A percentile compares a stretch with the other conserved stretches of the same genome.
Conservation (phyloP, 2,329 filamentous ascomycete genomes). For the Pseudogymnoascus sp. region DNA sequence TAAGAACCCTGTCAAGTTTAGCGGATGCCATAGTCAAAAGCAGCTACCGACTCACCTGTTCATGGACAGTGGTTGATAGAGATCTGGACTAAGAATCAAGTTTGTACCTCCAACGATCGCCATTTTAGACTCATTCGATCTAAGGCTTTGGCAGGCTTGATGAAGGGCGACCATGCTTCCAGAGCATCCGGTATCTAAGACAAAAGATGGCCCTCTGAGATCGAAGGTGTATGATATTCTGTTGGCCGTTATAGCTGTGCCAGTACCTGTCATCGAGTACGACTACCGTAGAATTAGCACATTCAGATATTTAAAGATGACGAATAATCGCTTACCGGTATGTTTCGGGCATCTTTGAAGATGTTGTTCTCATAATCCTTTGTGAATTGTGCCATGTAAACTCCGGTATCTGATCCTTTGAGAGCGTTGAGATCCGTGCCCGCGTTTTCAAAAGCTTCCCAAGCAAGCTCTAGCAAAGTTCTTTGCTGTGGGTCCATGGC, state of each 20-base stretch:
- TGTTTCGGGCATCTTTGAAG: conserved; percentile 14
- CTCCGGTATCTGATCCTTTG: conserved; percentile 11
- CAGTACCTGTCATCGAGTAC: conserved; percentile 11
- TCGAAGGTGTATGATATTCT: conserved; percentile 22
- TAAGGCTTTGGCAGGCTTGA: conserved; percentile 36
- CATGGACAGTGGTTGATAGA: conserved; percentile 24
- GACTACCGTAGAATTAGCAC: background rate
- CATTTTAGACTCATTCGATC: conserved; percentile 24
- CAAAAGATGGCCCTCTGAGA: conserved; percentile 14
- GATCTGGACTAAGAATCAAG: conserved; percentile 18
- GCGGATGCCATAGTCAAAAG: background rate
- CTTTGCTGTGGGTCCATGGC: conserved; percentile 42
- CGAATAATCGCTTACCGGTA: background rate
- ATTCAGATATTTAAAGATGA: background rate
- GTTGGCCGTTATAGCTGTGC: conserved; percentile 14
- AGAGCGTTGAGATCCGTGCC: background rate
- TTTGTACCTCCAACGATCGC: conserved; percentile 13
- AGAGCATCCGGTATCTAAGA: conserved; percentile 17
- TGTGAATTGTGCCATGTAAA: conserved; percentile 10
- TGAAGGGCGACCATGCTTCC: conserved; percentile 46
- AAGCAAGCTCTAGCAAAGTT: conserved; percentile 44
- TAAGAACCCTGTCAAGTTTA: conserved; percentile 21
- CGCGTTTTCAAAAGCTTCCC: conserved; percentile 44
- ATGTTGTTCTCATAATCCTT: conserved; percentile 18
- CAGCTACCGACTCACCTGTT: conserved; percentile 19